Evolutionary conservation across 2,329 filamentous ascomycete species (phyloP).

Genomic region (Stachybotrys chartarum): DNA sequence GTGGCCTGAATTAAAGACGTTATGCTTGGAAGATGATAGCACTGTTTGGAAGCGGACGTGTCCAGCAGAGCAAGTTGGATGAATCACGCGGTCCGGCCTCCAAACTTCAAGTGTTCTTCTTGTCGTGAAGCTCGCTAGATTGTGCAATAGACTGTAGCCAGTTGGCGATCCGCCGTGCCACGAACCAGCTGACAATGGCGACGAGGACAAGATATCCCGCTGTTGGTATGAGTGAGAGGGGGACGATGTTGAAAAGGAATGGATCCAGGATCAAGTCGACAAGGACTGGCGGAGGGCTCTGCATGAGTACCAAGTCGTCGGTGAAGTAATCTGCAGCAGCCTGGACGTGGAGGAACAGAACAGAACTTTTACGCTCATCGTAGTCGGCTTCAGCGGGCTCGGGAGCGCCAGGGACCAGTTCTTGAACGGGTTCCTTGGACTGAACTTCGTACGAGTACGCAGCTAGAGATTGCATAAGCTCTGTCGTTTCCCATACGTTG

Average conservation of each 20-base stretch:
- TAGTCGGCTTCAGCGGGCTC: constrained; percentile 4
- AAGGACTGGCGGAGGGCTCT: constrained; percentile 61
- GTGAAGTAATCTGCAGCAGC: constrained; percentile 83
- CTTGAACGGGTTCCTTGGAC: constrained; percentile 13
- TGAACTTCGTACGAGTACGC: constrained; percentile 50
- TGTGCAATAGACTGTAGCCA: constrained; percentile 18
- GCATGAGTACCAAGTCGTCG: constrained; percentile 67
- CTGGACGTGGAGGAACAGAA: constrained; percentile 66
- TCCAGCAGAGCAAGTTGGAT: too few species aligned
- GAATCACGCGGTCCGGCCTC: too few species aligned
- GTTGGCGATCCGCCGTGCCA: constrained; percentile 27
- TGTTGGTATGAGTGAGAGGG: constrained; percentile 68
- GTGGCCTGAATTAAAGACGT: background rate
- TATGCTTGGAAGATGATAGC: background rate
- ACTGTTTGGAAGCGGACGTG: background rate
- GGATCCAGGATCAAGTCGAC: constrained; percentile 84
- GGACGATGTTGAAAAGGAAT: constrained; percentile 72
- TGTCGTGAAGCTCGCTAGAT: constrained; percentile 15
- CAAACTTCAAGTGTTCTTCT: constrained; percentile 28
- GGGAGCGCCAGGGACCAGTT: constrained; percentile 6
- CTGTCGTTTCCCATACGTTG: constrained; percentile 53
- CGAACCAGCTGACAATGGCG: constrained; percentile 38
- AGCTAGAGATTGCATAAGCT: constrained; percentile 58
- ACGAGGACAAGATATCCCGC: constrained; percentile 60
- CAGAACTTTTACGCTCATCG: constrained; percentile 31